These are phyloP conservation scores for Huntiella decipiens DNA, from an alignment of 2,329 filamentous ascomycete species.

Conservation along the genomic window DNA sequence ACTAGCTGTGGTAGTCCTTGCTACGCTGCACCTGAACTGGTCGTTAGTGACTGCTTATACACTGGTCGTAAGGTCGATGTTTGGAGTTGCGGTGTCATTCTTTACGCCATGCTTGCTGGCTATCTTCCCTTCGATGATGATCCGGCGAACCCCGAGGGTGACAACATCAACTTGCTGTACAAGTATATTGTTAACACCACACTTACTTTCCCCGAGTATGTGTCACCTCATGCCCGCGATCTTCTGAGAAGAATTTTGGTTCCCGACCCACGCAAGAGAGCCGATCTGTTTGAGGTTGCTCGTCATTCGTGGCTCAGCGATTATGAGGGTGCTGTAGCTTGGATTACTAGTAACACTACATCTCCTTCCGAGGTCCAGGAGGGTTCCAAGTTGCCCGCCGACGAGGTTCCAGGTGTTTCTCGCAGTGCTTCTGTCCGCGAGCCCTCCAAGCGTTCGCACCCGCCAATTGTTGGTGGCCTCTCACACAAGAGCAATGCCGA, in stretches of 20 bases:
- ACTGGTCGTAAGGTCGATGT: constrained; percentile 96
- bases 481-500: constrained; percentile 56
- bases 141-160: constrained; percentile 90
- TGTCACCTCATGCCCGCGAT: constrained; percentile 88
- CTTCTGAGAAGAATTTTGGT: constrained; percentile 83
- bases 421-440: constrained; percentile 88
- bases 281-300: constrained; percentile 91
- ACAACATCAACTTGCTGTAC: constrained; percentile 97
- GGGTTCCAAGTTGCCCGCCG: constrained; percentile 44
- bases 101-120: constrained; percentile 98
- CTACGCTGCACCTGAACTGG: constrained; percentile 89
- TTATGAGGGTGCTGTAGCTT: constrained; percentile 87
- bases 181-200: constrained; percentile 98
- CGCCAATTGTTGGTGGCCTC: constrained; percentile 40
- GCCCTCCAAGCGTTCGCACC: constrained; percentile 42
- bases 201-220: constrained; percentile 94
- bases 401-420: constrained; percentile 41
- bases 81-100: constrained; percentile 96
- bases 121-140: constrained; percentile 97
- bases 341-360: constrained; percentile 91
- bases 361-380: constrained; percentile 71
- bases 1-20: constrained; percentile 97
- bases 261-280: constrained; percentile 82
- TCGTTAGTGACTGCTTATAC: constrained; percentile 93
- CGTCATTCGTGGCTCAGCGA: constrained; percentile 96